Evolutionary conservation across 768 basidiomycete species (phyloP), one percentile per base, ranked within the genome.

Genomic region (Mycena haematopus): DNA sequence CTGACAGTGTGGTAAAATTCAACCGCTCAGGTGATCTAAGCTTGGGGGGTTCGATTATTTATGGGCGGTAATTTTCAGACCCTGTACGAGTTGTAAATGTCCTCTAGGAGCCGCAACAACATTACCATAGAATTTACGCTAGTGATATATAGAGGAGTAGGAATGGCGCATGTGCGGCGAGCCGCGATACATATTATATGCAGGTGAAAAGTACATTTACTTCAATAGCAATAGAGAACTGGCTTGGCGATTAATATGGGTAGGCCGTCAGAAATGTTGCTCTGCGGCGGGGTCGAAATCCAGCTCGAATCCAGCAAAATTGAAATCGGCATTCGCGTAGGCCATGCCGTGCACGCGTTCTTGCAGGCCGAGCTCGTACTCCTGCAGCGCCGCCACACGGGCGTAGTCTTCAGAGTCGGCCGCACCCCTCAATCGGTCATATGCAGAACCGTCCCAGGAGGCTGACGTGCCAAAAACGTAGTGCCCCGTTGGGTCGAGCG

Each of bases 321-420:
- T 15, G 14, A 24, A 49, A 47, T 35, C 46, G 35, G 22, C 14
- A 22, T 47, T 22, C 1, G 27, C 31, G 35, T 29, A 19, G 22
- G 22, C 47, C 24, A n/a, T 29, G 11, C 35, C 19, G 27, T 36
- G 29, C 11, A 64, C 53, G 21, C 63, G 58, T 31, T 55, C 46
- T 38, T 59, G 57, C 19, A 64, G 25, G 7, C 63, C 63, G 19
- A 33, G 29, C 6, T 64, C 40, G 47, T 59, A 64, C 31, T 58
- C 46, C 36, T 51, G 56, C 38, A 64, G 35, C 42, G 63, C 63
- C 21, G 15, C 55, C 13, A 11, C 38, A 19, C 60, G 53, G 10
- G 31, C 47, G 33, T 38, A 54, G 35, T 62, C 49, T 22, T 27
- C 52, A 14, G 40, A 38, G 17, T 35, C 31, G 36, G 19, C 25